phyloP scores from a whole-genome alignment of 148 eudicot species.

The Rhododendron simsii region DNA sequence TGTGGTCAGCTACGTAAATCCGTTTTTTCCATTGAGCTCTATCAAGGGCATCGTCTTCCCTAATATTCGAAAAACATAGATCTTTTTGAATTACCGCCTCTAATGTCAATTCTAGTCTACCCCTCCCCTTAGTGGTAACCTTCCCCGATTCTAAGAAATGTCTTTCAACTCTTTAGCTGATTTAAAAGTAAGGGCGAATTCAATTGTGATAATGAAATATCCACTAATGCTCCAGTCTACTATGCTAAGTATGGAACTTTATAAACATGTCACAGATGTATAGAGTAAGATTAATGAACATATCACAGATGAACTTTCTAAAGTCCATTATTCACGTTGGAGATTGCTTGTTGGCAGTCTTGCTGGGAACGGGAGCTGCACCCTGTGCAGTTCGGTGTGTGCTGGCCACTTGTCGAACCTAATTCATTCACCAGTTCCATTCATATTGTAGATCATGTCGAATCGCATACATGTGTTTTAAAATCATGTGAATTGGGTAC shows the following conservation, averaged over 20 bases:
- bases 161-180: not conserved
- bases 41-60: not conserved
- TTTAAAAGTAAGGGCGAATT: not conserved
- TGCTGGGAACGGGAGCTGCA: no score
- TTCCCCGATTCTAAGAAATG: not conserved
- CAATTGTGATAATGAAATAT: not conserved
- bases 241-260: not conserved
- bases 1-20: not conserved
- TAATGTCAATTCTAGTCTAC: not conserved
- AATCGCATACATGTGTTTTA: not conserved
- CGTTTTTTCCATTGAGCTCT: not conserved
- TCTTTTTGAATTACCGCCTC: not conserved
- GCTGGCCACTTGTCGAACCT: not conserved
- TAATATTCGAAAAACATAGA: not conserved
- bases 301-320: not conserved
- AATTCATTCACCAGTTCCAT: not conserved
- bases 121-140: not conserved
- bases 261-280: not conserved
- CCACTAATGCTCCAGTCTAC: not conserved
- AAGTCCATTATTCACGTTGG: not conserved
- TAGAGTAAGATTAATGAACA: not conserved
- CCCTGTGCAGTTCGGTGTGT: not conserved
- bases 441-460: not conserved
- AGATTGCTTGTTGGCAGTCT: not conserved
- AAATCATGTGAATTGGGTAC: not conserved